Evolutionary conservation across 352 stramenopile species (phyloP), one percentile per base, ranked within the genome.

Genomic region (Aphanomyces euteiches): DNA sequence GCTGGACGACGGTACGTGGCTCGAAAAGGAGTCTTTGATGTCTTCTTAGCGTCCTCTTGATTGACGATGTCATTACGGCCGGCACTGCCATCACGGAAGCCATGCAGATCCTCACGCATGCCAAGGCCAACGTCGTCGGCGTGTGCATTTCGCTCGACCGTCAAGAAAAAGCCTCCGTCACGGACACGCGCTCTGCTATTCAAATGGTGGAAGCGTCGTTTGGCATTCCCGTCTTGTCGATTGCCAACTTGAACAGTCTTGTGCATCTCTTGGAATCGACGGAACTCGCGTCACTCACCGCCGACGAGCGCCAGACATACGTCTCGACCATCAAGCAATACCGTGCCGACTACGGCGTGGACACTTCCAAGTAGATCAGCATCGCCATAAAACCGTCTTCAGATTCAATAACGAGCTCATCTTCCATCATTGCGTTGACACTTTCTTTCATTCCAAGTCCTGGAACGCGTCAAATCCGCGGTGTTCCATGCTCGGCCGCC

Each of bases 31-130:
- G 28, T 28, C 28, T 28, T 47, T 57, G 61, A n/a, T 39, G 34
- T 72, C 15, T 64, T 40, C 54, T 40, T 66, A 94, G 86, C 43
- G 96, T 99, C 21, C 78, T 99, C 41, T 95, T 99, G 69, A 92
- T 99, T 58, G 98, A 99, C 79, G 98, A 99, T 84, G 98, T 99
- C 19, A 99, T 99, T 73, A 99, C 97, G 6, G 97, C 96, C 12
- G 98, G 98, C 41, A 99, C 97, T 65, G 97, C 98, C 17, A 99
- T 99, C 72, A 87, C 94, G 39, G 96, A 99, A 75, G 96, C 93
- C 10, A 93, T 97, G 59, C 76, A 78, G 34, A 93, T 99, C 63
- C 78, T 99, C 7, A 78, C 90, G 71, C 78, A 83, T 57, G 92
- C 93, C 54, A 92, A 96, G 48, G 97, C 95, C 2, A 88, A 90